Evolutionary conservation across 1,284 basidiomycete species (phyloP), one percentile per base, ranked within the genome.

Genomic region (Trichosporon ovoides): DNA sequence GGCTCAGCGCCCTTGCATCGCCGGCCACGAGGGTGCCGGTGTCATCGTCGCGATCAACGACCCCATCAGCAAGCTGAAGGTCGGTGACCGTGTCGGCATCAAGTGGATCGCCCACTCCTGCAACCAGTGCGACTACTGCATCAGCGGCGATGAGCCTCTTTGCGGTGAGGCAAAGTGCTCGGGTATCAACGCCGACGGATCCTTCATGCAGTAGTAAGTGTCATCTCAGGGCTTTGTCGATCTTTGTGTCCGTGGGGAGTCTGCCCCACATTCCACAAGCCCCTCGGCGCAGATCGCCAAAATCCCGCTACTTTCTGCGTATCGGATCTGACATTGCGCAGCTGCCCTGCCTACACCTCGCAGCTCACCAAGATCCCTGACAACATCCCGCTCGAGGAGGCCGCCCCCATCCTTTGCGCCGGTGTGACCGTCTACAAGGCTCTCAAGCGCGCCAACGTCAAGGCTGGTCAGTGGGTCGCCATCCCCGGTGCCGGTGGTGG

Each of bases 381-480:
- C 2, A 76, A 69, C 4, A 70, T 92, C 52, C 80, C 82, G 55
- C 84, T 87, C 63, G 81, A 82, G 19, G 83, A 82, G 19, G 90
- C 90, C 22, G 89, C 89, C 6, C 88, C 89, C 10, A 83, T 93
- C 62, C 84, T 91, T 19, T 93, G 89, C 68, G 87, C 89, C 20
- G 87, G 75, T 68, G 69, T 68, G 3, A 77, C 76, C 55, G 73
- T 74, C 52, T 93, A 91, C 76, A 87, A 88, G 67, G 91, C 89
- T 0, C 80, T 94, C 70, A 91, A 90, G 75, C 83, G 88, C 74
- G 84, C 84, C 57, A 77, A 82, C 55, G 81, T 83, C n/a, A 80
- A 78, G 31, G 82, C 85, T n/a, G 88, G 89, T 53, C 84, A 94
- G 63, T 91, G 85, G 84, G 81, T 92, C 63, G 87, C 85, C 52